Conservation (phyloP, 352 stramenopile genomes). For the Globisporangium ultimum region DNA sequence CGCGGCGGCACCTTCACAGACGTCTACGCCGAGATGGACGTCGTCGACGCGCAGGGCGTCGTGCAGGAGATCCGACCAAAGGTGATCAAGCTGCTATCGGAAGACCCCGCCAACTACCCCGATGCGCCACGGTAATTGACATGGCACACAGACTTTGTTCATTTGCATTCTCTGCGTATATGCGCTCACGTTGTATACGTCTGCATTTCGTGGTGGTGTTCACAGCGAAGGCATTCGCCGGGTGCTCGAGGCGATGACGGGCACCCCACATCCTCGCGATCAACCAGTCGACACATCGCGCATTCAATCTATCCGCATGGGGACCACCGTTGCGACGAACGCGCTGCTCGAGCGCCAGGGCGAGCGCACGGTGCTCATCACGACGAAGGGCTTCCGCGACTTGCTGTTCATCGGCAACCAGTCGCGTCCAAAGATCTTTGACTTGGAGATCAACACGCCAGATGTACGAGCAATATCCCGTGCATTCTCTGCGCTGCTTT, state of each 20-base stretch:
- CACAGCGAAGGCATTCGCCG: constrained; percentile 90
- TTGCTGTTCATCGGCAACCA: constrained; percentile 99
- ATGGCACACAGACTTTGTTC: not conserved
- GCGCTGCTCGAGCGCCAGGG: constrained; percentile 97
- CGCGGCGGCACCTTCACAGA: constrained; percentile 98
- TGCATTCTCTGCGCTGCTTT: not conserved
- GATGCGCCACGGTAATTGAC: constrained; percentile 90
- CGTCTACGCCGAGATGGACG: constrained; percentile 94
- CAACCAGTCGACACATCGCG: constrained; percentile 81
- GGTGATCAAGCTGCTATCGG: constrained; percentile 97
- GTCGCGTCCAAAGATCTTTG: constrained; percentile 96
- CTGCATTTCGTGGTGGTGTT: not conserved
- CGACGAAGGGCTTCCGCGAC: constrained; percentile 95
- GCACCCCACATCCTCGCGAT: constrained; percentile 78
- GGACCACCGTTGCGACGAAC: constrained; percentile 97
- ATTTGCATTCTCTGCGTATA: not conserved
- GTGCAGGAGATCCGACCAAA: constrained; percentile 53
- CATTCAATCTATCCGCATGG: constrained; percentile 98
- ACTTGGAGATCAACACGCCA: constrained; percentile 92
- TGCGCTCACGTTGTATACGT: not conserved
- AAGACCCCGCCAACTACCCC: constrained; percentile 97
- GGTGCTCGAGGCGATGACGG: constrained; percentile 93
- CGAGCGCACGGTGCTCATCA: constrained; percentile 93
- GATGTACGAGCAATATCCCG: constrained; percentile 37
- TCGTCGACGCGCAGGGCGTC: constrained; percentile 45